Evolutionary conservation across 176 grass and related monocot species (phyloP).

Genomic region (Rhynchospora pubera): DNA sequence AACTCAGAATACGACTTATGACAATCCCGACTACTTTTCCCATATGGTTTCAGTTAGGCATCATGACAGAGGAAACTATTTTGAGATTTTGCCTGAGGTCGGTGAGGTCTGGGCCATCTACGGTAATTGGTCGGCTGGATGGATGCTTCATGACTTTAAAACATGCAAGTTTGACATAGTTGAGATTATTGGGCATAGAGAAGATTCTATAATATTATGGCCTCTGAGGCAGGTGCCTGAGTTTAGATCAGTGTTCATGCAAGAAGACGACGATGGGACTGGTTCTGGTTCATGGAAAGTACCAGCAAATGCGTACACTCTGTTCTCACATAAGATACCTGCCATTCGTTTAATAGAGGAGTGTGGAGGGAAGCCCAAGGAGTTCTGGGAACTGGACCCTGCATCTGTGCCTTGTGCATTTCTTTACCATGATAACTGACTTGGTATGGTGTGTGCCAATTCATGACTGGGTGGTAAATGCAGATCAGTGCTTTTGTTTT

Average conservation of each 20-base stretch:
- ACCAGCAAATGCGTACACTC: slow-evolving; percentile 26
- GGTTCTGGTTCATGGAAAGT: slow-evolving; percentile 29
- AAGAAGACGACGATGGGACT: slow-evolving; percentile 5
- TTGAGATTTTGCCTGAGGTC: slow-evolving; percentile 38
- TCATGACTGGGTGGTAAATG: no score
- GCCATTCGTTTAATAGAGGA: slow-evolving; percentile 44
- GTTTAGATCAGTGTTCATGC: slow-evolving; percentile 62
- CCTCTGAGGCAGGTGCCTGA: slow-evolving; percentile 41
- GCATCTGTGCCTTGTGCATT: slow-evolving; percentile 54
- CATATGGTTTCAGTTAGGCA: slow-evolving; percentile 32
- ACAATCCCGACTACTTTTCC: slow-evolving; percentile 49
- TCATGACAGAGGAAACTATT: slow-evolving; percentile 2
- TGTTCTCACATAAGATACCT: slow-evolving; percentile 75
- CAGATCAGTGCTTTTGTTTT: no score
- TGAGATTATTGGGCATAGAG: slow-evolving; percentile 33
- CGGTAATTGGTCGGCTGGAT: slow-evolving; percentile 54
- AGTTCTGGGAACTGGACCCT: slow-evolving; percentile 75
- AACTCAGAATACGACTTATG: slow-evolving; percentile 27
- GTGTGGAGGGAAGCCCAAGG: slow-evolving; percentile 39
- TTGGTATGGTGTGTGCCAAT: no score
- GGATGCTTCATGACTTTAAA: slow-evolving; percentile 23
- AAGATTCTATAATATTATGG: slow-evolving; percentile 23
- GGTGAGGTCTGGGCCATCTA: slow-evolving; percentile 75
- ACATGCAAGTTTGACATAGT: slow-evolving; percentile 48
- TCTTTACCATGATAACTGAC: slow-evolving; percentile 8